phyloP scores from a whole-genome alignment of 345 rosid species.

The Ceriops tagal region DNA sequence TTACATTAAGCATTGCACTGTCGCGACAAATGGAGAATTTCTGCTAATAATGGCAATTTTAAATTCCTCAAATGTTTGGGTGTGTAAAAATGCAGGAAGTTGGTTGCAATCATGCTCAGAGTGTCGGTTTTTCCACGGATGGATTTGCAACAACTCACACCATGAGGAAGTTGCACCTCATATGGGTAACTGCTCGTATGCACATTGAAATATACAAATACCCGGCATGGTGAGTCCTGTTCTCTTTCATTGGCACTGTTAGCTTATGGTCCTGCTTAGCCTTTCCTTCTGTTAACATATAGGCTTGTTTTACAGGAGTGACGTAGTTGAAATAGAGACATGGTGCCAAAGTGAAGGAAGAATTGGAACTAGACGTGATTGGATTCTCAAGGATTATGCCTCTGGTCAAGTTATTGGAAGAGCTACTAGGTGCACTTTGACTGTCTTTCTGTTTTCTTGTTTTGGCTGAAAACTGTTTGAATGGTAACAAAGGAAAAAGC shows the following conservation, averaged over 20 bases:
- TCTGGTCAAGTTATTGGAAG: slow-evolving; percentile 80
- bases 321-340: slow-evolving; percentile 90
- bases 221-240: slow-evolving; percentile 73
- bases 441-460: background rate
- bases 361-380: slow-evolving; percentile 95
- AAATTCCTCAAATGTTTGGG: background rate
- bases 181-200: slow-evolving; percentile 99
- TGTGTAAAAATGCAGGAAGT: slow-evolving; percentile 55
- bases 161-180: slow-evolving; percentile 92
- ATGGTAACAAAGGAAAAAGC: background rate
- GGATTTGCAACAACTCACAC: slow-evolving; percentile 82
- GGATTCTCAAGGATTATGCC: slow-evolving; percentile 67
- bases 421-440: slow-evolving; percentile 68
- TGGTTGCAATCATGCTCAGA: slow-evolving; percentile 88
- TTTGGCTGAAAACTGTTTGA: background rate
- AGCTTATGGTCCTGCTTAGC: background rate
- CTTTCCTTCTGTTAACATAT: background rate
- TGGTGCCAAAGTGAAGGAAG: slow-evolving; percentile 96
- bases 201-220: slow-evolving; percentile 90
- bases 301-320: slow-evolving; percentile 57
- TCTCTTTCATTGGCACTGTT: background rate
- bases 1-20: background rate
- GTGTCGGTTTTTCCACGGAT: slow-evolving; percentile 86
- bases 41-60: background rate
- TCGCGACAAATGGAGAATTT: background rate